Evolutionary conservation across 768 basidiomycete genomes (phyloP).

Genomic region (Panus rudis): DNA sequence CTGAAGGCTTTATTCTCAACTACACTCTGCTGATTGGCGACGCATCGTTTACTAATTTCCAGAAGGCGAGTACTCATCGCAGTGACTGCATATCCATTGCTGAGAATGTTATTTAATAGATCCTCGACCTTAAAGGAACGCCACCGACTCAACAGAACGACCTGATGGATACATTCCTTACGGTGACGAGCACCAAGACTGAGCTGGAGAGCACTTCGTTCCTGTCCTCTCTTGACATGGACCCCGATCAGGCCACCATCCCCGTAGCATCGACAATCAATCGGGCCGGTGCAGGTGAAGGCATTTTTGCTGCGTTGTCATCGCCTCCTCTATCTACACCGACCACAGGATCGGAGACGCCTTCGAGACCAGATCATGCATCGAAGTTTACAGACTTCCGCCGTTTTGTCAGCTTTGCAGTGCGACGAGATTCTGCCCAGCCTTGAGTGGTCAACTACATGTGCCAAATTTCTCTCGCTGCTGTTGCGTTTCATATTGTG

Average conservation of each 20-base stretch:
- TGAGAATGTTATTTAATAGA: constrained; percentile 36
- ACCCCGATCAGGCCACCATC: constrained; percentile 54
- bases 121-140: constrained; percentile 92
- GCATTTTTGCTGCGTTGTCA: constrained; percentile 50
- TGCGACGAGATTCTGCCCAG: constrained; percentile 72
- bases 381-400: constrained; percentile 80
- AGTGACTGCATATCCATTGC: background rate
- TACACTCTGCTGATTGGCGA: constrained; percentile 94
- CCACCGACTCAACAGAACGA: constrained; percentile 80
- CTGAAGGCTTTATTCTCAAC: constrained; percentile 92
- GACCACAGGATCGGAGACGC: constrained; percentile 49
- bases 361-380: constrained; percentile 34
- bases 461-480: too few species aligned
- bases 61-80: constrained; percentile 56
- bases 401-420: constrained; percentile 83
- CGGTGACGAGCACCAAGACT: constrained; percentile 85
- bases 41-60: constrained; percentile 94
- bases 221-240: constrained; percentile 93
- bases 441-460: too few species aligned
- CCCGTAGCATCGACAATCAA: too few species aligned
- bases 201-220: constrained; percentile 90
- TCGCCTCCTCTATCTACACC: constrained; percentile 62
- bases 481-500: too few species aligned
- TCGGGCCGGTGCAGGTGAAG: constrained; percentile 49
- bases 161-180: constrained; percentile 86